Evolutionary conservation across 192 early-diverging fungal genomes (phyloP).

Genomic region (Coemansia umbellata): DNA sequence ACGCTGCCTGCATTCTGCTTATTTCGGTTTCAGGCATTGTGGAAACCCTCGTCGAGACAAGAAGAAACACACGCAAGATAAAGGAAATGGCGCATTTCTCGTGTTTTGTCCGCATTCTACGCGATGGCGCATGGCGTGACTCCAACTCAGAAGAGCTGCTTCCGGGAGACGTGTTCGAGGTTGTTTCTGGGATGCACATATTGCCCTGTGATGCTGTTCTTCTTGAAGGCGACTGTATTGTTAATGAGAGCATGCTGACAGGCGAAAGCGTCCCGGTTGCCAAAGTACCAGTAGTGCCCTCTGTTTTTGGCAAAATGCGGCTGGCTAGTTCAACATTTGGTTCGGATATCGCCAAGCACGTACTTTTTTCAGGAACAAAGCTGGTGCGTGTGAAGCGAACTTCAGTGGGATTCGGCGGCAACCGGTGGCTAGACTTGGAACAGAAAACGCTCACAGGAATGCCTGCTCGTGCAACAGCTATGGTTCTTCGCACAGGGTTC

Average conservation of each 20-base stretch:
- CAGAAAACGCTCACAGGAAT: slow-evolving; percentile 39
- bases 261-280: slow-evolving; percentile 95
- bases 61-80: slow-evolving; percentile 63
- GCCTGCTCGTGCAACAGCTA: slow-evolving; percentile 64
- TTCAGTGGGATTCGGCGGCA: slow-evolving; percentile 37
- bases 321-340: slow-evolving; percentile 50
- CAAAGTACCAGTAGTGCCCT: slow-evolving; percentile 76
- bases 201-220: slow-evolving; percentile 93
- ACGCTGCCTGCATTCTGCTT: slow-evolving; percentile 86
- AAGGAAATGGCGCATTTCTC: slow-evolving; percentile 84
- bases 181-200: slow-evolving; percentile 56
- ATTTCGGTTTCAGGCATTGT: slow-evolving; percentile 78
- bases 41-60: slow-evolving; percentile 76
- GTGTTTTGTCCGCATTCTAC: slow-evolving; percentile 72
- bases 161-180: slow-evolving; percentile 93
- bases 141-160: slow-evolving; percentile 76
- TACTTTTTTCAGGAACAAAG: slow-evolving; percentile 90
- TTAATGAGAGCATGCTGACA: slow-evolving; percentile 98
- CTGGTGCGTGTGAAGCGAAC: slow-evolving; percentile 74
- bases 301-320: slow-evolving; percentile 58
- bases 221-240: slow-evolving; percentile 91
- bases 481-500: slow-evolving; percentile 91
- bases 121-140: slow-evolving; percentile 54
- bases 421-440: slow-evolving; percentile 45
- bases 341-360: slow-evolving; percentile 73